Conservation (phyloP, 2,329 filamentous ascomycete genomes). For the Cryphonectria naterciae region DNA sequence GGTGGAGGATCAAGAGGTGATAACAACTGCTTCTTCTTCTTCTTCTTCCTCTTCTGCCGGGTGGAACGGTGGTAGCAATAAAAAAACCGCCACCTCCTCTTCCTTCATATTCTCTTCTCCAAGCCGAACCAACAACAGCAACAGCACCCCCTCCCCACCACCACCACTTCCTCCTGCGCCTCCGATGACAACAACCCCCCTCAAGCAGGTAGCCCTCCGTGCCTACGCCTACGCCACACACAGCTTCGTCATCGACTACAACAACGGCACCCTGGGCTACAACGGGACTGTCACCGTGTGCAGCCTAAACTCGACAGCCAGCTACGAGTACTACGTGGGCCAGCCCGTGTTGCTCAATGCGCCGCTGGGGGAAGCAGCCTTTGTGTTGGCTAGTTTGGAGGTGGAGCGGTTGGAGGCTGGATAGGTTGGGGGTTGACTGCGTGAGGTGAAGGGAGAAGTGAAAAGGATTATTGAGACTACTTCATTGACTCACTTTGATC, state of each 20-base stretch:
- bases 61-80: too few relatives aligned
- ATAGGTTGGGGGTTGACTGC: background rate
- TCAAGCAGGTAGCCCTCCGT: background rate
- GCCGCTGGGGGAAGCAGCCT: constrained; percentile 43
- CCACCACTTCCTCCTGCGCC: background rate
- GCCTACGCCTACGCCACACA: constrained; percentile 15
- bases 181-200: background rate
- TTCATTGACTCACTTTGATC: too few relatives aligned
- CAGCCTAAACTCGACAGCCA: constrained; percentile 47
- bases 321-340: constrained; percentile 44
- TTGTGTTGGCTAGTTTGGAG: constrained; percentile 44
- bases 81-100: background rate
- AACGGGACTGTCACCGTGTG: constrained; percentile 45
- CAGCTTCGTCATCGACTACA: constrained; percentile 18
- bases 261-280: constrained; percentile 34
- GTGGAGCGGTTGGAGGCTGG: constrained; percentile 34
- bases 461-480: background rate
- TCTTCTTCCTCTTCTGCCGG: background rate
- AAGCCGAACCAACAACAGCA: background rate
- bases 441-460: background rate
- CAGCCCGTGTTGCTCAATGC: constrained; percentile 44
- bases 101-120: background rate
- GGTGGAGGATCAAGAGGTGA: background rate
- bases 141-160: background rate
- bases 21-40: background rate